phyloP scores from a whole-genome alignment of 495 filamentous ascomycete genomes.

The Extremus antarcticus region DNA sequence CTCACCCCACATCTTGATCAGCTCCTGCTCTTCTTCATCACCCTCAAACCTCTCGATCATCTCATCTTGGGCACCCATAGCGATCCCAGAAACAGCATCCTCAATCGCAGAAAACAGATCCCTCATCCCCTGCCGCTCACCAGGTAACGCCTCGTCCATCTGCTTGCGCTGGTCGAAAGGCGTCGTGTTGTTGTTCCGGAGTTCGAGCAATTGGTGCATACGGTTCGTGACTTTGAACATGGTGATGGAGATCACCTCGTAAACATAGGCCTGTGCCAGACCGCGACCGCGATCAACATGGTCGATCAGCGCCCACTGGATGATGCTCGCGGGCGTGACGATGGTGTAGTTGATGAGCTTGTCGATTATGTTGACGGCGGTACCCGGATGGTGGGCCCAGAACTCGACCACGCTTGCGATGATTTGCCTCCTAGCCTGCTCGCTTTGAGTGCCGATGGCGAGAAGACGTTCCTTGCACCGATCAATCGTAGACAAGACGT shows the following conservation, averaged over 20 bases:
- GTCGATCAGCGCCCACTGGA: slow-evolving; percentile 75
- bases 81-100: slow-evolving; percentile 64
- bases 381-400: slow-evolving; percentile 85
- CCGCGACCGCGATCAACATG: slow-evolving; percentile 52
- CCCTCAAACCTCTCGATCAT: slow-evolving; percentile 45
- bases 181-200: slow-evolving; percentile 43
- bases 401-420: slow-evolving; percentile 82
- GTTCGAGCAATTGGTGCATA: slow-evolving; percentile 67
- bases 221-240: slow-evolving; percentile 87
- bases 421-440: slow-evolving; percentile 68
- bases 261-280: slow-evolving; percentile 63
- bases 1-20: slow-evolving; percentile 70
- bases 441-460: slow-evolving; percentile 45
- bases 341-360: slow-evolving; percentile 97
- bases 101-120: slow-evolving; percentile 71
- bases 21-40: slow-evolving; percentile 41
- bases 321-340: slow-evolving; percentile 66
- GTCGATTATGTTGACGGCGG: slow-evolving; percentile 88
- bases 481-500: slow-evolving; percentile 91
- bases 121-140: slow-evolving; percentile 61
- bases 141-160: slow-evolving; percentile 52
- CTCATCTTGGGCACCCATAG: slow-evolving; percentile 60
- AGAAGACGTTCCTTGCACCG: slow-evolving; percentile 86
- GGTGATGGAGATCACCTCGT: slow-evolving; percentile 80
- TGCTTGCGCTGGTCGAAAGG: slow-evolving; percentile 50